These are phyloP conservation scores for Cucumis sativus DNA, from an alignment of 306 rosid species.

Conservation along the genomic window Cucumber_9930_V3 NC_026659.2:18879001-18879500, in stretches of 20 bases:
- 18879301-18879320: neutral
- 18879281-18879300: neutral
- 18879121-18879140: neutral
- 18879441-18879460: conserved; percentile 12
- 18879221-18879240: neutral
- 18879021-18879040: neutral
- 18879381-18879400: conserved; percentile 81
- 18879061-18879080: neutral
- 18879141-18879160: neutral
- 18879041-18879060: neutral
- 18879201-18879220: neutral
- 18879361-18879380: conserved; percentile 53
- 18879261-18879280: neutral
- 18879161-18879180: neutral
- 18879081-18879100: neutral
- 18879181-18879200: neutral
- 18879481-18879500: conserved; percentile 1
- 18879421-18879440: conserved; percentile 46
- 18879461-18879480: conserved; percentile 7
- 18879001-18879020: neutral
- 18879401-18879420: conserved; percentile 72
- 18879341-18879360: conserved; percentile 82
- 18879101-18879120: neutral
- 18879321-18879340: conserved; percentile 53
- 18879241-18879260: neutral